Evolutionary conservation across 208 protist genomes (phyloP).

Genomic region (Acanthamoeba castellanii): DNA sequence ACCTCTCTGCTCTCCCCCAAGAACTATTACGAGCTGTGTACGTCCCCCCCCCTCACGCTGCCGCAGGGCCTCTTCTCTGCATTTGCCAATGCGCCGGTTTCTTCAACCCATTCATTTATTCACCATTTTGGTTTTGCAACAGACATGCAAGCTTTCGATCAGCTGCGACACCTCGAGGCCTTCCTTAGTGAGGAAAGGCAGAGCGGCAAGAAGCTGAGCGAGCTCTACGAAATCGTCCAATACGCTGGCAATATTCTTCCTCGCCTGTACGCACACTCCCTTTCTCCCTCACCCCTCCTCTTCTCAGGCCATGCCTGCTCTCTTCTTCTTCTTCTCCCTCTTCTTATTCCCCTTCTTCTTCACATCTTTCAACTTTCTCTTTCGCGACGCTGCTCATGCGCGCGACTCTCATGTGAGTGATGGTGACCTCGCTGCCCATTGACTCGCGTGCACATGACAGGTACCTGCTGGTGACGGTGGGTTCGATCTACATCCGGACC

Average conservation of each 20-base stretch:
- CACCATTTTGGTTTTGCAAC: background rate
- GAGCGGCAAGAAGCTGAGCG: constrained; percentile 89
- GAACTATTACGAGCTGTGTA: constrained; percentile 98
- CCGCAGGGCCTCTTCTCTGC: background rate
- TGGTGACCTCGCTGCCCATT: background rate
- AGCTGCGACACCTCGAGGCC: constrained; percentile 93
- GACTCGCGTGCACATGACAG: background rate
- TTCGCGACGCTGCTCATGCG: background rate
- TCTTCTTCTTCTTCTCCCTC: no score
- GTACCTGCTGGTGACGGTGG: constrained; percentile 94
- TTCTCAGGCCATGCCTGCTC: background rate
- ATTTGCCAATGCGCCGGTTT: background rate
- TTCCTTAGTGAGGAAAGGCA: constrained; percentile 93
- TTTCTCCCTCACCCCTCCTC: no score
- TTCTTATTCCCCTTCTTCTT: constrained; percentile 96
- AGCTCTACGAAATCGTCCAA: constrained; percentile 98
- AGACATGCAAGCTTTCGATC: constrained; percentile 95
- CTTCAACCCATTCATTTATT: background rate
- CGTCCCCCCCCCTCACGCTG: background rate
- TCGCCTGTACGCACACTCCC: constrained; percentile 94
- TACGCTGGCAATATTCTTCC: constrained; percentile 98
- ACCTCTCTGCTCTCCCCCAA: constrained; percentile 96
- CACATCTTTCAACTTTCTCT: constrained; percentile 90
- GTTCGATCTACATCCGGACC: constrained; percentile 95
- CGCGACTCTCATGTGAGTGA: background rate